These are phyloP conservation scores for Meredithiella fracta DNA, from an alignment of 2,329 filamentous ascomycete genomes.

Conservation along the genomic window DNA sequence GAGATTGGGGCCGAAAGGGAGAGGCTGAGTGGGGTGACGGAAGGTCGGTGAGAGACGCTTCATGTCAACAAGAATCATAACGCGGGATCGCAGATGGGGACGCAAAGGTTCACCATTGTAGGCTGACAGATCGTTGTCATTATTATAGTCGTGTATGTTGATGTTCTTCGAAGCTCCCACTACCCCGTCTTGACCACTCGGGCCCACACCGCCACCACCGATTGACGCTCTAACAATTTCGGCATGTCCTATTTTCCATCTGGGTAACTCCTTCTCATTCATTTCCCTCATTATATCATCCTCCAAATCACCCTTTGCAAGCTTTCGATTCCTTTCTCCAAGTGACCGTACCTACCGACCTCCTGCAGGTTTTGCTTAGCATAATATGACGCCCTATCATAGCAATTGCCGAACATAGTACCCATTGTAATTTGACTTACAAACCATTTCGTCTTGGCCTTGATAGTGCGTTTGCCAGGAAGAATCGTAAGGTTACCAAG, in stretches of 20 bases:
- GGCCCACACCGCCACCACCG: no score
- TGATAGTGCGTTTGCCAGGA: slow-evolving; percentile 36
- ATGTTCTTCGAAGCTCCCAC: background rate
- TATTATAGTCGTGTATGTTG: background rate
- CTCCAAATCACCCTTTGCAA: slow-evolving; percentile 2
- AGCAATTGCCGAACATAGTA: slow-evolving; percentile 21
- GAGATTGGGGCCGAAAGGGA: slow-evolving; percentile 33
- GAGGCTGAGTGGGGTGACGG: slow-evolving; percentile 6
- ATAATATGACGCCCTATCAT: slow-evolving; percentile 1
- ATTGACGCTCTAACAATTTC: no score
- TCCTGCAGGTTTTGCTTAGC: background rate
- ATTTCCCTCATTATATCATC: slow-evolving; percentile 4
- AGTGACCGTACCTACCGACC: slow-evolving; percentile 6
- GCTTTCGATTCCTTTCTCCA: background rate
- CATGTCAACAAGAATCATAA: background rate
- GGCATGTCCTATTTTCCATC: background rate
- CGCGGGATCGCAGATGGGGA: slow-evolving; percentile 8
- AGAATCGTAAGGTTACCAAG: slow-evolving; percentile 45
- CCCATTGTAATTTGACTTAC: slow-evolving; percentile 29
- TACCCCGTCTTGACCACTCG: no score
- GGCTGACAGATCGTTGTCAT: no score
- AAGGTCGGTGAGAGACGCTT: background rate
- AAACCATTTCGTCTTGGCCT: slow-evolving; percentile 28
- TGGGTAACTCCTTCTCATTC: background rate
- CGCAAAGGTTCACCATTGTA: background rate